phyloP scores from a whole-genome alignment of 2,329 filamentous ascomycete species.

The Hymenoscyphus linearis region DNA sequence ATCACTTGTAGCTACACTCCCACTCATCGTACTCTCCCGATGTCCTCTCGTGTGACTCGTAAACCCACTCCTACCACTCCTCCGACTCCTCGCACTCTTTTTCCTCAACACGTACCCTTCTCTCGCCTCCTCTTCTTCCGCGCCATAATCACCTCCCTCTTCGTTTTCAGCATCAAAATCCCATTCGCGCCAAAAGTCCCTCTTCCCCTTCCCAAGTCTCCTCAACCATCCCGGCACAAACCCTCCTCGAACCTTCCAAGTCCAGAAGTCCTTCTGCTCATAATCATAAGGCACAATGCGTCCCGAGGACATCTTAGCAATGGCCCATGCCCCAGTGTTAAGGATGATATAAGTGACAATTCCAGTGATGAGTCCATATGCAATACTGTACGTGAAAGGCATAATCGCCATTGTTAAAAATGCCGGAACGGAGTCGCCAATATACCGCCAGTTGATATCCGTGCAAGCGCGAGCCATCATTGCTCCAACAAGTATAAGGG shows the following conservation, averaged over 20 bases:
- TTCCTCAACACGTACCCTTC: slow-evolving; percentile 14
- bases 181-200: slow-evolving; percentile 25
- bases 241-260: slow-evolving; percentile 69
- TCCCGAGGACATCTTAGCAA: slow-evolving; percentile 62
- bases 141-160: not conserved
- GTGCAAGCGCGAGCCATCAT: slow-evolving; percentile 76
- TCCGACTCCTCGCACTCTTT: slow-evolving; percentile 15
- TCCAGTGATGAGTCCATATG: slow-evolving; percentile 76
- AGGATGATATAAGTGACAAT: slow-evolving; percentile 72
- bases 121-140: slow-evolving; percentile 10
- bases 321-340: slow-evolving; percentile 64
- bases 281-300: slow-evolving; percentile 71
- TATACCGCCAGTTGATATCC: slow-evolving; percentile 85
- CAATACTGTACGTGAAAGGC: slow-evolving; percentile 87
- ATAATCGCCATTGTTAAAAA: slow-evolving; percentile 81
- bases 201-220: slow-evolving; percentile 47
- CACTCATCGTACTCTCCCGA: not conserved
- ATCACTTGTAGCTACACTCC: not conserved
- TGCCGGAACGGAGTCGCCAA: slow-evolving; percentile 77
- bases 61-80: slow-evolving; percentile 2
- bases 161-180: slow-evolving; percentile 19
- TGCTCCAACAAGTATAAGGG: slow-evolving; percentile 80
- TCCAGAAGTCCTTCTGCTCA: slow-evolving; percentile 74
- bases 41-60: not conserved
- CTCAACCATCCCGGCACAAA: slow-evolving; percentile 68